Evolutionary conservation across 176 grass and related monocot genomes (phyloP), one percentile per base, ranked within the genome.

Genomic region (Ampelocalamus luodianensis): DNA sequence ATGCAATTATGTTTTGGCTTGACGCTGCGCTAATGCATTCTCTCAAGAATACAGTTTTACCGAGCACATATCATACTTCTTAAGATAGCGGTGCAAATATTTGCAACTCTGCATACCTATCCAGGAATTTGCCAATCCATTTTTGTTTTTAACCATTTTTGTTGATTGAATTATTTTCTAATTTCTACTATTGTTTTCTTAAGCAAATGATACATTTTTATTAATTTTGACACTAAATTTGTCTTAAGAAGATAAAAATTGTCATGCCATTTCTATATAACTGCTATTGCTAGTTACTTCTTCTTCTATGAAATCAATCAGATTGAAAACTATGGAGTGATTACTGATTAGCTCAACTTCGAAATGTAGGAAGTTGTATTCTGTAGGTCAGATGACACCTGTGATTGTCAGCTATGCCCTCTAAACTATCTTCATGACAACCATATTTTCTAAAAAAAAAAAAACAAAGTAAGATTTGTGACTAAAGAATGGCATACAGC

Each of bases 401-500:
- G 61, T 32, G 24, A 49, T 44, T 77, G 43, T 83, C 5, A 13
- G 54, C 45, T 67, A 82, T 53, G 37, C 16, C 32, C 60, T 65
- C 37, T 81, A 74, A 63, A 80, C 53, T 20, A 15, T 79, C 7
- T 26, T 43, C 22, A 4, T 29, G 50, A 34, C 39, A 82, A 65
- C 39, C 60, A 65, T 65, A 42, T 65, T 87, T 63, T 38, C 10
- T 27, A 27, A n/a, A n/a, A n/a, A 45, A 43, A 68, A 83, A 61
- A 44, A 44, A 11, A 45, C 5, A 79, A 40, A 45, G 13, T 32
- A 87, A 23, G 69, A 68, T 24, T 8, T 75, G 10, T 65, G 22
- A 88, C 46, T 61, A 85, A 79, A 79, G 60, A 49, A 60, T 84
- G 58, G 10, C 24, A 79, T 74, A 38, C 48, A 79, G 29, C 45